Conservation (phyloP, 78 protist genomes). For the Andalucia godoyi region DNA sequence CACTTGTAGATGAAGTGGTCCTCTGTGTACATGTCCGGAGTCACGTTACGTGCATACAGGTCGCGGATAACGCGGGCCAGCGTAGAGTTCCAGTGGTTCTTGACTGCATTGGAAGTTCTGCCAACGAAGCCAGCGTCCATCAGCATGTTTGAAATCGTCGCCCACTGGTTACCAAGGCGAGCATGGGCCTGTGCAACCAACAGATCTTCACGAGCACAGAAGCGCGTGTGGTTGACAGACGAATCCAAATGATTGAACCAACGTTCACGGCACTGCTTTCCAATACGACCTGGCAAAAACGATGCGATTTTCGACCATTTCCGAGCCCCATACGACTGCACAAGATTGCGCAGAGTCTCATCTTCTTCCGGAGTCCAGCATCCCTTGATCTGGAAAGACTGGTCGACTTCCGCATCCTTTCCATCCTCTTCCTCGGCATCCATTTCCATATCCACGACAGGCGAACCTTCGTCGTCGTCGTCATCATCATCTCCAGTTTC, state of each 20-base stretch:
- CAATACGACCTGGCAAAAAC: conserved; percentile 33
- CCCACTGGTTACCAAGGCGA: conserved; percentile 74
- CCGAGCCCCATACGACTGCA: conserved; percentile 19
- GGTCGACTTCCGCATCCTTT: no score
- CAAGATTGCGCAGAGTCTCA: conserved; percentile 11
- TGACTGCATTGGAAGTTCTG: conserved; percentile 81
- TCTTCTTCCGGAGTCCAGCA: conserved; percentile 35
- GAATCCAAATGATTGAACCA: conserved; percentile 85
- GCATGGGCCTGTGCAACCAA: conserved; percentile 40
- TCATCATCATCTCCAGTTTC: no score
- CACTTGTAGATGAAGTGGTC: no score
- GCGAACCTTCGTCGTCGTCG: no score
- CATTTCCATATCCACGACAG: no score
- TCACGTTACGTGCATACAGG: no score
- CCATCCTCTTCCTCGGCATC: no score
- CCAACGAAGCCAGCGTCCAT: no score
- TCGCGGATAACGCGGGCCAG: no score
- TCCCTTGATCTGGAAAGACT: no score
- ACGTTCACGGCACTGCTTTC: conserved; percentile 59
- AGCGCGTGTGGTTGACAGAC: conserved; percentile 35
- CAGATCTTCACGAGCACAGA: conserved; percentile 75
- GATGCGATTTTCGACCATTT: conserved; percentile 31
- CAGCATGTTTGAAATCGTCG: conserved; percentile 59
- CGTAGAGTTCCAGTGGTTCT: conserved; percentile 87
- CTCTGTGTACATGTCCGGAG: no score